These are phyloP conservation scores for Dothideomycetidae sp. DNA, from an alignment of 2,329 filamentous ascomycete genomes.

Conservation along the genomic window DNA sequence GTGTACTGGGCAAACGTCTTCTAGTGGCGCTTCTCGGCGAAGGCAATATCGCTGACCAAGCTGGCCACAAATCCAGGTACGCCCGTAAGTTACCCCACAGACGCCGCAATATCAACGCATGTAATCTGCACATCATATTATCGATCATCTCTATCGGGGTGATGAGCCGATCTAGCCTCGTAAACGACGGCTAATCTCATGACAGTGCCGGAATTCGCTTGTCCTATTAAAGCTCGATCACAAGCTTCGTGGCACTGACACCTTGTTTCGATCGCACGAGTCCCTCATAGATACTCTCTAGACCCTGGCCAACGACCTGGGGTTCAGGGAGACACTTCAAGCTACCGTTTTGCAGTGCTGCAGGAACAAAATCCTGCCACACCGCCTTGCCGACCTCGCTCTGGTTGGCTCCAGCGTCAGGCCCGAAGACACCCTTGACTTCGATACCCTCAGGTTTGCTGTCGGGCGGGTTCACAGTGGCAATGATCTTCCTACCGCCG, in stretches of 20 bases:
- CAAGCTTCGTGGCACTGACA: constrained; percentile 15
- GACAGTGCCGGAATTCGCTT: too few species aligned
- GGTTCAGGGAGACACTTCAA: constrained; percentile 12
- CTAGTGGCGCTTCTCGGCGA: too few species aligned
- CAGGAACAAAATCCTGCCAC: constrained; percentile 11
- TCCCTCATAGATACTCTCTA: constrained; percentile 13
- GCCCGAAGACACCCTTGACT: constrained; percentile 16
- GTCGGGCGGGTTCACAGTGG: constrained; percentile 12
- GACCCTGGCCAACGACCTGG: constrained; percentile 12
- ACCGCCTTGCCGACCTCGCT: background rate
- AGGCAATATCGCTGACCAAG: too few species aligned
- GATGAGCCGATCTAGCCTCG: too few species aligned
- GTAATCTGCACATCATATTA: too few species aligned
- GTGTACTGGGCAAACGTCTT: background rate
- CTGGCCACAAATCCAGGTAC: too few species aligned
- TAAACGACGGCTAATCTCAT: too few species aligned
- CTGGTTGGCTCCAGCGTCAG: constrained; percentile 11
- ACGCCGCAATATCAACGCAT: too few species aligned
- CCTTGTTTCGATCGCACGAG: constrained; percentile 13
- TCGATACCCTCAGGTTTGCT: constrained; percentile 18
- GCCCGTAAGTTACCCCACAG: too few species aligned
- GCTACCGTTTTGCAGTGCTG: constrained; percentile 11
- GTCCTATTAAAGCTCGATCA: constrained; percentile 11
- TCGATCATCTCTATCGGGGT: too few species aligned
- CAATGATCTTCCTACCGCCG: constrained; percentile 10